These are phyloP conservation scores for Naematelia aurantialba DNA, from an alignment of 768 basidiomycete genomes.

Conservation along the genomic window DNA sequence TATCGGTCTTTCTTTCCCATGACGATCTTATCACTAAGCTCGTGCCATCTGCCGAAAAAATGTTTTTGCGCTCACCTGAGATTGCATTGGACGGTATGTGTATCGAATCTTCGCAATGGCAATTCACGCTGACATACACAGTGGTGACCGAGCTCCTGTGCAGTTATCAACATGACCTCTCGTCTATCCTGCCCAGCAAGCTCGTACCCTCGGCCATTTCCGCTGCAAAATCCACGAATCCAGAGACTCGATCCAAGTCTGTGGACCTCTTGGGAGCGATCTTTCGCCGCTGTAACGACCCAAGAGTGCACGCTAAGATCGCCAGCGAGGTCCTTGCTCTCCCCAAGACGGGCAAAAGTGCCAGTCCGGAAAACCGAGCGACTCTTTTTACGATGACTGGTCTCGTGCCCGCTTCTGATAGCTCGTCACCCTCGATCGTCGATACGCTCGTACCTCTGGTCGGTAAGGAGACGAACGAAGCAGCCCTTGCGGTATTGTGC, in stretches of 20 bases:
- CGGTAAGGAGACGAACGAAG: slow-evolving; percentile 75
- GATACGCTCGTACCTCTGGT: slow-evolving; percentile 54
- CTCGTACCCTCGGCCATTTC: slow-evolving; percentile 44
- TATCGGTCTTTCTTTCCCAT: slow-evolving; percentile 56
- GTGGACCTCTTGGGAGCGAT: slow-evolving; percentile 58
- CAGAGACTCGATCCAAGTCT: slow-evolving; percentile 59
- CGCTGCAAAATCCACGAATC: slow-evolving; percentile 60
- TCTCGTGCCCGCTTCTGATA: slow-evolving; percentile 55
- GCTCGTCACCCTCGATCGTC: slow-evolving; percentile 56
- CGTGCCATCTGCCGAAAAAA: slow-evolving; percentile 73
- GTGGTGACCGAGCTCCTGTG: slow-evolving; percentile 62
- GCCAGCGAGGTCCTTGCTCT: slow-evolving; percentile 67
- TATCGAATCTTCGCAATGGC: slow-evolving; percentile 7
- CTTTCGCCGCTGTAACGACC: slow-evolving; percentile 43
- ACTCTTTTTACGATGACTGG: slow-evolving; percentile 75
- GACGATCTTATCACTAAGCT: slow-evolving; percentile 59
- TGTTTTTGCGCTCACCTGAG: slow-evolving; percentile 77
- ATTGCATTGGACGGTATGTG: slow-evolving; percentile 62
- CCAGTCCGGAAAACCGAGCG: slow-evolving; percentile 78
- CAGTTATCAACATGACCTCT: slow-evolving; percentile 59
- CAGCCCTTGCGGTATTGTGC: slow-evolving; percentile 59
- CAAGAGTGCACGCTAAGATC: slow-evolving; percentile 54
- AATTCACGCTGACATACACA: slow-evolving; percentile 27
- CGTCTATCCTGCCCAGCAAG: slow-evolving; percentile 66
- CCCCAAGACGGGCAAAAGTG: slow-evolving; percentile 77